These are phyloP conservation scores for Styphnolobium japonicum DNA, from an alignment of 306 rosid species.

Conservation along the genomic window DNA sequence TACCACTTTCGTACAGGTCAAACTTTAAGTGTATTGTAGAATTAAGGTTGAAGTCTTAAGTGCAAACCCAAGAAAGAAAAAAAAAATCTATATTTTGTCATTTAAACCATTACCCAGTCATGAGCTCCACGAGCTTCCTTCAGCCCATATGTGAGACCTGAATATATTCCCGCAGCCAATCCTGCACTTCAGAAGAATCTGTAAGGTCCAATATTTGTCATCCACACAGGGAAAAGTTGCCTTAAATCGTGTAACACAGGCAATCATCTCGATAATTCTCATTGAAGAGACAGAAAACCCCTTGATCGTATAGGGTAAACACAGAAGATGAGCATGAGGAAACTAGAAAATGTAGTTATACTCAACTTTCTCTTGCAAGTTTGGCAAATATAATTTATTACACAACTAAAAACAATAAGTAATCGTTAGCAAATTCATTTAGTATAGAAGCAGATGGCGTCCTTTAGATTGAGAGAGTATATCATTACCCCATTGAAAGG, in stretches of 20 bases:
- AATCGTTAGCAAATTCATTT: not conserved
- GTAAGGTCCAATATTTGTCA: not conserved
- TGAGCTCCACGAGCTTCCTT: conserved; percentile 84
- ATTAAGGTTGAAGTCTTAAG: too few species aligned
- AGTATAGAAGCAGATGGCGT: not conserved
- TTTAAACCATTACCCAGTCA: conserved; percentile 69
- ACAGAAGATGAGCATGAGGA: not conserved
- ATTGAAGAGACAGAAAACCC: too few species aligned
- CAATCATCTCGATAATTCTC: too few species aligned
- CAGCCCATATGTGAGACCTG: conserved; percentile 85
- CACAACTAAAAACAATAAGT: not conserved
- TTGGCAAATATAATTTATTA: not conserved
- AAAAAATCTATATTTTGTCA: too few species aligned
- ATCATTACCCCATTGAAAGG: conserved; percentile 79
- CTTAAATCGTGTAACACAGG: not conserved
- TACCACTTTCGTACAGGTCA: too few species aligned
- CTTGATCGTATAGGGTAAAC: not conserved
- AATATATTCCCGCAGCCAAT: conserved; percentile 78
- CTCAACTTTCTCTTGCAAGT: not conserved
- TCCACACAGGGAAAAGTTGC: not conserved
- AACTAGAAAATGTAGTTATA: not conserved
- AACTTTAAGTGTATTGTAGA: too few species aligned
- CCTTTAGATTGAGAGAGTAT: not conserved
- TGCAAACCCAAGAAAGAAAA: too few species aligned
- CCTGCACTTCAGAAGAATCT: conserved; percentile 43